Evolutionary conservation across 768 basidiomycete species (phyloP).

Genomic region (Strobilomyces dryophilus): DNA sequence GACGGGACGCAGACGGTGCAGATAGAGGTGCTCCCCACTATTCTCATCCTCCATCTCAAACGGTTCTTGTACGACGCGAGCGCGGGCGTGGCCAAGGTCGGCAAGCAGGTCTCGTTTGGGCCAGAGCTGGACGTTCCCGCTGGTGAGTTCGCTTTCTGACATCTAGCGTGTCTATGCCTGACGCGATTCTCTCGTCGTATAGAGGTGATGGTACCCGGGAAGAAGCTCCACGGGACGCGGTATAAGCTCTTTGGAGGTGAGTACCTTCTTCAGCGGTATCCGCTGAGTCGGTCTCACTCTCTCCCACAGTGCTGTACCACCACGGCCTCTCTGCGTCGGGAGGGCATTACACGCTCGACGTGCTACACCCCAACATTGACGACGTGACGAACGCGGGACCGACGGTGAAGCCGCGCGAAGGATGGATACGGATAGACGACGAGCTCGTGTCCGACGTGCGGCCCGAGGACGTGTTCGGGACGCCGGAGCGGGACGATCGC

Average conservation of each 20-base stretch:
- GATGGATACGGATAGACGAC: slow-evolving; percentile 94
- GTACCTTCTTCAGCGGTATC: slow-evolving; percentile 12
- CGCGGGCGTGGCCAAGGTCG: slow-evolving; percentile 77
- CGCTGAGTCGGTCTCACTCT: not conserved
- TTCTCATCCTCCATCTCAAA: slow-evolving; percentile 87
- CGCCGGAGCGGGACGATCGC: slow-evolving; percentile 50
- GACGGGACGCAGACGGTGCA: slow-evolving; percentile 73
- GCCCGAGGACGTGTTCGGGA: slow-evolving; percentile 66
- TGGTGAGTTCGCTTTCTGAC: slow-evolving; percentile 36
- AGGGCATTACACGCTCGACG: slow-evolving; percentile 93
- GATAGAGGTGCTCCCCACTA: slow-evolving; percentile 78
- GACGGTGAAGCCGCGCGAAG: slow-evolving; percentile 42
- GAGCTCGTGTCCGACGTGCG: slow-evolving; percentile 75
- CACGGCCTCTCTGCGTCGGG: slow-evolving; percentile 88
- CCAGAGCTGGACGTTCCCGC: slow-evolving; percentile 72
- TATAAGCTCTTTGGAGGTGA: slow-evolving; percentile 85
- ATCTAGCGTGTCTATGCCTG: not conserved
- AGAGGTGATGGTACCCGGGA: slow-evolving; percentile 61
- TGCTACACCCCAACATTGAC: slow-evolving; percentile 69
- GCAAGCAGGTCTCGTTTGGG: slow-evolving; percentile 75
- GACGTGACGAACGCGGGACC: slow-evolving; percentile 23
- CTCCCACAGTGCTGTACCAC: slow-evolving; percentile 73
- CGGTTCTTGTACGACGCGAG: slow-evolving; percentile 82
- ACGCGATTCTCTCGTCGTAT: not conserved
- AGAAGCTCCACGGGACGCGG: slow-evolving; percentile 43